A percentile compares a stretch with the other conserved stretches of the same genome.
These are phyloP conservation scores for Pistacia vera DNA, from an alignment of 345 rosid species.

Conservation along the genomic window DNA sequence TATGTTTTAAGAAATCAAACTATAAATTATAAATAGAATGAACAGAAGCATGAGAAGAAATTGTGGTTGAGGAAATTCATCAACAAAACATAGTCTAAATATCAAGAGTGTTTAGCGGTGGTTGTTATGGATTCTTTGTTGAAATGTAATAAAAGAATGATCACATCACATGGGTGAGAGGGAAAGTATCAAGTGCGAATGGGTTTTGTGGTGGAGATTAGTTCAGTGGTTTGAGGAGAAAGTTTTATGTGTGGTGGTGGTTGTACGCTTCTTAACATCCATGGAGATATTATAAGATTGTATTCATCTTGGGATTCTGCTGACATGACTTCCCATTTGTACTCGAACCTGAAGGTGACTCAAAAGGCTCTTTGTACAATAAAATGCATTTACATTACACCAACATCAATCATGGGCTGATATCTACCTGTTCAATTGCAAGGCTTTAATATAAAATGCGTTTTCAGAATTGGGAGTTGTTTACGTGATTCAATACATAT, in stretches of 20 bases:
- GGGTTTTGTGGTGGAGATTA: conserved; percentile 30
- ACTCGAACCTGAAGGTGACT: conserved; percentile 1
- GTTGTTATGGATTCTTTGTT: background rate
- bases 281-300: background rate
- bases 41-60: background rate
- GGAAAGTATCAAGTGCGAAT: conserved; percentile 5
- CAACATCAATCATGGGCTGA: background rate
- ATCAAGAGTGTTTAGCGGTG: background rate
- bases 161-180: background rate
- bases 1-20: background rate
- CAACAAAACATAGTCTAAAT: background rate
- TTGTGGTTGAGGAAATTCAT: conserved; percentile 26
- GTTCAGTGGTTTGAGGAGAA: background rate
- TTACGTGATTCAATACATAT: background rate
- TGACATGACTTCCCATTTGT: conserved; percentile 11
- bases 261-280: conserved; percentile 17
- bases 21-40: background rate
- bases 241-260: conserved; percentile 21
- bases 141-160: conserved; percentile 3
- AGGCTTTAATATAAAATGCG: background rate
- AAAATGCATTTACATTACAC: background rate
- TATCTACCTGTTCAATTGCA: background rate
- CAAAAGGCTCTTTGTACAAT: background rate
- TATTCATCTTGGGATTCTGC: conserved; percentile 26
- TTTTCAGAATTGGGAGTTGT: background rate